Conservation (phyloP, 78 protist species). For the Cavenderia fasciculata region DNA sequence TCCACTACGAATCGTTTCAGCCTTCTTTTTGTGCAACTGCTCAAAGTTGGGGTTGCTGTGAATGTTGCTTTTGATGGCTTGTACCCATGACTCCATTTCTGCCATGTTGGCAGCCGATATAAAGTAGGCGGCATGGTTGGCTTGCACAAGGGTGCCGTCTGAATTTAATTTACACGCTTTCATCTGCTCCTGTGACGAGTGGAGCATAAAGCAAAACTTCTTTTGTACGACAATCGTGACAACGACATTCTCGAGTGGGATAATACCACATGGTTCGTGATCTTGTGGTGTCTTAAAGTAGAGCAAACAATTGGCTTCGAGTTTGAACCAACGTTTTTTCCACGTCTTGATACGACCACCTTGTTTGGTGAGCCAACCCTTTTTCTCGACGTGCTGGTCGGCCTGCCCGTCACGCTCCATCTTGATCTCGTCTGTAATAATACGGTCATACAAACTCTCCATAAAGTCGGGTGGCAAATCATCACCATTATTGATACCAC, state of each 20-base stretch:
- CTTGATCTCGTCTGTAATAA: slow-evolving; percentile 80
- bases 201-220: slow-evolving; percentile 68
- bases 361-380: slow-evolving; percentile 86
- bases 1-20: slow-evolving; percentile 74
- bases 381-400: slow-evolving; percentile 70
- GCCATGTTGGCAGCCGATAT: slow-evolving; percentile 69
- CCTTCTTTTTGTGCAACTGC: slow-evolving; percentile 43
- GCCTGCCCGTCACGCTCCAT: slow-evolving; percentile 81
- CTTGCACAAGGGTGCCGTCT: slow-evolving; percentile 78
- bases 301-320: slow-evolving; percentile 75
- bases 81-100: slow-evolving; percentile 77
- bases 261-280: slow-evolving; percentile 81
- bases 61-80: slow-evolving; percentile 51
- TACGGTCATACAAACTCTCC: slow-evolving; percentile 82
- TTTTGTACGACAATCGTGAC: slow-evolving; percentile 49
- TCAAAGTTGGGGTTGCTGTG: slow-evolving; percentile 76
- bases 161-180: slow-evolving; percentile 79
- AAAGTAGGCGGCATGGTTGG: slow-evolving; percentile 78
- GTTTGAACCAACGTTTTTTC: slow-evolving; percentile 85
- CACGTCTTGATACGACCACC: slow-evolving; percentile 87
- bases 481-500: slow-evolving; percentile 80
- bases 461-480: slow-evolving; percentile 76
- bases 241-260: slow-evolving; percentile 78
- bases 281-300: slow-evolving; percentile 82
- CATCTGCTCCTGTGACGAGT: slow-evolving; percentile 60